Percentiles rank a stretch among this genome's conserved stretches.
These are phyloP conservation scores for Urochloa ruziziensis DNA, from an alignment of 176 grass and related monocot species.

Conservation along the genomic window DNA sequence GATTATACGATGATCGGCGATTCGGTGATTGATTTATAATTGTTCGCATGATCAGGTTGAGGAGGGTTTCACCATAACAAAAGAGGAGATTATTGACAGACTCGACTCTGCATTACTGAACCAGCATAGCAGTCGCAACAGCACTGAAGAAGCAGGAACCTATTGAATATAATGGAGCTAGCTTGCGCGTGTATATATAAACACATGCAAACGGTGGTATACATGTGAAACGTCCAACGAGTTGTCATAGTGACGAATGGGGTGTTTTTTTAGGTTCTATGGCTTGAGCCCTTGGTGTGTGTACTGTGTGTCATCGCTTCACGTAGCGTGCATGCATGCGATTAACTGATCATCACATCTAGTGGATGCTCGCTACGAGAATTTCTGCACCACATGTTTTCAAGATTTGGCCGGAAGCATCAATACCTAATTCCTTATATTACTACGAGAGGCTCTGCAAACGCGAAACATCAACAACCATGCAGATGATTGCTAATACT, in stretches of 20 bases:
- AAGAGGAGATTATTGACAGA: conserved; percentile 33
- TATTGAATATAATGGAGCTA: no score
- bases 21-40: neutral
- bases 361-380: neutral
- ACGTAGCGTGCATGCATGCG: neutral
- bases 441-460: neutral
- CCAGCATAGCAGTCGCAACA: neutral
- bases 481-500: neutral
- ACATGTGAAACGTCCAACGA: neutral
- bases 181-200: neutral
- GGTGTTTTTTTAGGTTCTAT: neutral
- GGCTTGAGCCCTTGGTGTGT: neutral
- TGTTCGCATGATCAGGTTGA: conserved; percentile 16
- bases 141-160: neutral
- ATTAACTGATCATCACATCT: neutral
- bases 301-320: no score
- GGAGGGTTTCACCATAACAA: conserved; percentile 2
- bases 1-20: neutral
- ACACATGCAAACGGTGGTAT: neutral
- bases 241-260: no score
- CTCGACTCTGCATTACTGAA: conserved; percentile 5
- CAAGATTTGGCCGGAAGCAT: neutral
- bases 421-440: neutral
- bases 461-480: neutral
- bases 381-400: neutral